Base-by-base conservation (phyloP, 2,329 filamentous ascomycete genomes). In the Neofusicoccum parvum region DNA sequence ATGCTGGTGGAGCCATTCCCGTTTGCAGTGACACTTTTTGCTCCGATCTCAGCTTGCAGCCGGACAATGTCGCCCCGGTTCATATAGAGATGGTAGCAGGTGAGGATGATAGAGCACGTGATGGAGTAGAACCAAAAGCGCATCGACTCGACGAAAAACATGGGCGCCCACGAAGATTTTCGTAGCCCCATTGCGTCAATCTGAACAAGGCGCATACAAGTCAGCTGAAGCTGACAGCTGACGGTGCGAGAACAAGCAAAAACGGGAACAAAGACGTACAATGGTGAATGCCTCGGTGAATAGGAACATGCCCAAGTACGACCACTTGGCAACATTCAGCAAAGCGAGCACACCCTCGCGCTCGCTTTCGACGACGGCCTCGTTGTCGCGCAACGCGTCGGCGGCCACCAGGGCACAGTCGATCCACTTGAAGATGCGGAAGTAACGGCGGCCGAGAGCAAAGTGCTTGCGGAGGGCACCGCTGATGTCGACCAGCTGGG, bases 51-150 rank as follows among this genome's bases (percentile, higher is more conserved):
- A 15, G 34, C 27, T 15, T 43, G 32, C 12, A 50, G 34, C n/a
- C n/a, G 43, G 6, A n/a, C 17, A 12, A 65, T 65, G 10, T 65
- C 15, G 3, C 32, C 17, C 12, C 43, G 43, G 15, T 43, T 65
- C 23, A 37, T 36, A 27, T 65, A 62, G 14, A 65, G 56, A 12
- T 65, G 45, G 48, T 60, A 53, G 32, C 23, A 50, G 49, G 17
- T 45, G 17, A 65, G 64, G 15, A 65, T 23, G 32, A 65, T 51
- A 12, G 54, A 50, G 39, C 64, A 65, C n/a, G 39, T 27, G 15
- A 65, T 60, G 12, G 64, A 65, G 32, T 65, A 65, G 34, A 65
- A 65, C 64, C 64, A 65, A 17, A 65, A 65, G 15, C 64, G 64
- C 64, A 62, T 62, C 15, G 54, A 50, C 54, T 65, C 64, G 37